Percentiles rank a stretch among this genome's conserved stretches.
phyloP scores from a whole-genome alignment of 177 flowering plant species.

The Vitis hybrid region DNA sequence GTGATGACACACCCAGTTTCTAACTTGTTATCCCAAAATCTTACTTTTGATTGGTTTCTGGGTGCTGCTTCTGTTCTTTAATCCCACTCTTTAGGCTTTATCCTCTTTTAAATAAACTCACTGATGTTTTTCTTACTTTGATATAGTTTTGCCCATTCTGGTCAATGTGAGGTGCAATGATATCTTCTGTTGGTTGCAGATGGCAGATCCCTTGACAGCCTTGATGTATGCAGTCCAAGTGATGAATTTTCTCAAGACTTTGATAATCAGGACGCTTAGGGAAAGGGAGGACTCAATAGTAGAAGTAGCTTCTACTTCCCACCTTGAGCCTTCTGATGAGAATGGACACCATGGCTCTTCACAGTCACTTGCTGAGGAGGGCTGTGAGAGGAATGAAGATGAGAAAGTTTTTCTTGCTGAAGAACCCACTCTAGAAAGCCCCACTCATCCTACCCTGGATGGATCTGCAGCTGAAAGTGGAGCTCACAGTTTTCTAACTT shows the following conservation, averaged over 20 bases:
- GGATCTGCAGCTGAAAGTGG: conserved; percentile 9
- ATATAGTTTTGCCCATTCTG: background rate
- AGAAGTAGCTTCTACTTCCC: conserved; percentile 33
- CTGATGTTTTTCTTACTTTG: too few relatives aligned
- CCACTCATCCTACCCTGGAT: conserved; percentile 8
- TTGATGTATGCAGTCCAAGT: conserved; percentile 97
- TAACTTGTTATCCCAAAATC: too few relatives aligned
- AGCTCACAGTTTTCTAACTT: conserved; percentile 11
- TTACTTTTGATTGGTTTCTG: too few relatives aligned
- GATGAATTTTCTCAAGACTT: conserved; percentile 91
- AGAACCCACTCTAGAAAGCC: conserved; percentile 37
- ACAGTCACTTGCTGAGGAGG: conserved; percentile 25
- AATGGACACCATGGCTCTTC: conserved; percentile 50
- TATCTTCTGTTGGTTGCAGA: conserved; percentile 44
- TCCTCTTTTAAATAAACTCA: too few relatives aligned
- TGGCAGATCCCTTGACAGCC: conserved; percentile 96
- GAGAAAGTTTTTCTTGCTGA: conserved; percentile 24
- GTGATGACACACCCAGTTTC: too few relatives aligned
- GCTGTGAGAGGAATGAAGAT: conserved; percentile 19
- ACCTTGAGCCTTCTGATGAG: conserved; percentile 51
- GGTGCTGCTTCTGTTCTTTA: too few relatives aligned
- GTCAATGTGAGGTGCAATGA: background rate
- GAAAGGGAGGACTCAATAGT: conserved; percentile 63
- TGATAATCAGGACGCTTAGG: conserved; percentile 54
- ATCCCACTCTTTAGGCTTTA: too few relatives aligned